Conservation (phyloP, 768 basidiomycete species). For the Boletus rex-veris region DNA sequence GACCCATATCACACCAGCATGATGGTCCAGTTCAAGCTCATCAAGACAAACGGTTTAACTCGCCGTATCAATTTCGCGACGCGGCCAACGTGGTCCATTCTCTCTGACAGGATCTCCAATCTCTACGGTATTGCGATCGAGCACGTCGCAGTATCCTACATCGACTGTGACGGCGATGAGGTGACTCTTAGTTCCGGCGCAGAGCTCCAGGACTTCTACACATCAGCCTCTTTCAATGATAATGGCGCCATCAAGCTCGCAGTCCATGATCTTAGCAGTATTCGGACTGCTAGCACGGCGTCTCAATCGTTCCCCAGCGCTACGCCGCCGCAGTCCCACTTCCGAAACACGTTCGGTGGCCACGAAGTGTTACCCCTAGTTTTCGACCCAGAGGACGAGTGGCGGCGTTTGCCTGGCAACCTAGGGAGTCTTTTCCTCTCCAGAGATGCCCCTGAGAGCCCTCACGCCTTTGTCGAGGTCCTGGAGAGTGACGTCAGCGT, state of each 20-base stretch:
- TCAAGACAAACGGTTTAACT: slow-evolving; percentile 51
- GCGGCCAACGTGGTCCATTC: slow-evolving; percentile 52
- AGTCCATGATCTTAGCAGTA: slow-evolving; percentile 53
- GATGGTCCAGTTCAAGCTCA: slow-evolving; percentile 62
- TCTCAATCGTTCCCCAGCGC: slow-evolving; percentile 32
- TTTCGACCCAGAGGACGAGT: slow-evolving; percentile 55
- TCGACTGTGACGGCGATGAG: slow-evolving; percentile 70
- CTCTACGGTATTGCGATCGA: slow-evolving; percentile 55
- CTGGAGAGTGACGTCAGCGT: slow-evolving; percentile 41
- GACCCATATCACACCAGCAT: slow-evolving; percentile 38
- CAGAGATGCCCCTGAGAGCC: slow-evolving; percentile 35
- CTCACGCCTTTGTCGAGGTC: slow-evolving; percentile 65
- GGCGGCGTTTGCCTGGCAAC: slow-evolving; percentile 53
- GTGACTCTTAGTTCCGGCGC: slow-evolving; percentile 75
- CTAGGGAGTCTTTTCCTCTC: slow-evolving; percentile 41
- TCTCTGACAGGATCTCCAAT: slow-evolving; percentile 53
- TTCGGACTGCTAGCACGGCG: slow-evolving; percentile 34
- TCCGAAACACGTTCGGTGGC: slow-evolving; percentile 61
- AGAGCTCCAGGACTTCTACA: slow-evolving; percentile 74
- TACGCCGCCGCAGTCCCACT: slow-evolving; percentile 34
- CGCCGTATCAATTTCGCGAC: slow-evolving; percentile 55
- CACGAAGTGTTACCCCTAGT: slow-evolving; percentile 43
- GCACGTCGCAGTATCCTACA: slow-evolving; percentile 64
- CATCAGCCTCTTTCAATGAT: slow-evolving; percentile 25
- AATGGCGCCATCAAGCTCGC: slow-evolving; percentile 49